These are phyloP conservation scores for Aspergillus sp. DNA, from an alignment of 2,329 filamentous ascomycete genomes.

Conservation along the genomic window DNA sequence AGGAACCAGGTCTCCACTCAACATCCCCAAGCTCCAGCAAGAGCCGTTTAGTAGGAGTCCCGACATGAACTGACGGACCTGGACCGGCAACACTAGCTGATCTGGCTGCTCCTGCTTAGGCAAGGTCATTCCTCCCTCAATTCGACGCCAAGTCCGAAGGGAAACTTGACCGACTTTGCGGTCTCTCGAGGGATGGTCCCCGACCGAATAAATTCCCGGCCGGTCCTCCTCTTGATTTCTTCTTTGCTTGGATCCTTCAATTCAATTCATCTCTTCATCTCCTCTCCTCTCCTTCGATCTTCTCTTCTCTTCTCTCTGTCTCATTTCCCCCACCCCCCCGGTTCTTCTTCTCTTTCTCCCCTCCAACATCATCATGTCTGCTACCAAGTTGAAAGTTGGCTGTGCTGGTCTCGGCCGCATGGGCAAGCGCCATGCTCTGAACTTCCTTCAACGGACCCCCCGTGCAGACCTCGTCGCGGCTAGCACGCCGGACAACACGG, in stretches of 20 bases:
- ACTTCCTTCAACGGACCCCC: slow-evolving; percentile 49
- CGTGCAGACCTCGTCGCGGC: slow-evolving; percentile 52
- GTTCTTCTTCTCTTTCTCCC: not conserved
- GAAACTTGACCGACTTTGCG: not conserved
- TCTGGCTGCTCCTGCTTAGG: not conserved
- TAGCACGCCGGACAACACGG: slow-evolving; percentile 47
- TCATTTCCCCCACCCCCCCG: not conserved
- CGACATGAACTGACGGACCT: not conserved
- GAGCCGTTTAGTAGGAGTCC: not conserved
- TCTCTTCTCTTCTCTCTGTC: not conserved
- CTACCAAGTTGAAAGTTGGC: slow-evolving; percentile 43
- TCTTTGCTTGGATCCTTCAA: not conserved
- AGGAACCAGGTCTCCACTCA: not conserved
- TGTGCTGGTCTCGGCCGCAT: slow-evolving; percentile 53
- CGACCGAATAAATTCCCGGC: slow-evolving; percentile 5
- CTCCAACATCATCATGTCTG: slow-evolving; percentile 20
- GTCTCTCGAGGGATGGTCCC: not conserved
- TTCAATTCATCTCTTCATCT: not conserved
- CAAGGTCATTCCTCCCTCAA: not conserved
- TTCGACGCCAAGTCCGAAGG: not conserved
- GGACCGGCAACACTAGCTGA: not conserved
- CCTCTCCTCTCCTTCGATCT: not conserved
- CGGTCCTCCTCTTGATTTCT: not conserved
- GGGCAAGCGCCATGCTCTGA: slow-evolving; percentile 51
- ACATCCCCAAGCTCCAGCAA: not conserved